Conservation (phyloP, 148 eudicot genomes). For the Oxyria digyna region DNA sequence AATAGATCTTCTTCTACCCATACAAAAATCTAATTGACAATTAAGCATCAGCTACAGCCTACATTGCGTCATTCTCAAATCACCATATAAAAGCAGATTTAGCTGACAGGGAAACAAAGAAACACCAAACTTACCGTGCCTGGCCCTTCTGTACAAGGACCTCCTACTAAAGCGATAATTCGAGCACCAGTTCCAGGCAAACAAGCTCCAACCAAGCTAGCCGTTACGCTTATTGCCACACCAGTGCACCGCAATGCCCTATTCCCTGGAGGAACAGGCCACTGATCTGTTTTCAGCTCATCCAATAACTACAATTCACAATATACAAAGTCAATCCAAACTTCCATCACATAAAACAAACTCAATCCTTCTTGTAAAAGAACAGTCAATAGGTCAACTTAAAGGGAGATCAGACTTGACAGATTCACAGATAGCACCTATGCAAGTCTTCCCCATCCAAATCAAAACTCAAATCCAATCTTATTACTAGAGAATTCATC, state of each 20-base stretch:
- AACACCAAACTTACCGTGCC: conserved; percentile 50
- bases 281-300: conserved; percentile 73
- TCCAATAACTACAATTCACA: conserved; percentile 55
- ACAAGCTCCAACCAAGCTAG: conserved; percentile 79
- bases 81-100: not conserved
- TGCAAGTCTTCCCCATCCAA: no score
- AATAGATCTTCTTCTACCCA: not conserved
- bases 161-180: conserved; percentile 84
- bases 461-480: no score
- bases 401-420: not conserved
- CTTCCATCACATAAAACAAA: not conserved
- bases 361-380: not conserved
- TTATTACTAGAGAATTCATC: no score
- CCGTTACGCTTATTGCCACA: conserved; percentile 84
- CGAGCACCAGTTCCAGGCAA: conserved; percentile 74
- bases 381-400: not conserved
- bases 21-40: not conserved
- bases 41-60: not conserved
- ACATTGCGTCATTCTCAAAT: not conserved
- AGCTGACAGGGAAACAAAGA: not conserved
- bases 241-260: conserved; percentile 88
- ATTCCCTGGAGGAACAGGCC: conserved; percentile 84
- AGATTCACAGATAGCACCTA: no score
- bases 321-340: not conserved
- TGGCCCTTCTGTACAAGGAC: conserved; percentile 99